Evolutionary conservation across 345 rosid species (phyloP).

Genomic region (Euphorbia pulcherrima): DNA sequence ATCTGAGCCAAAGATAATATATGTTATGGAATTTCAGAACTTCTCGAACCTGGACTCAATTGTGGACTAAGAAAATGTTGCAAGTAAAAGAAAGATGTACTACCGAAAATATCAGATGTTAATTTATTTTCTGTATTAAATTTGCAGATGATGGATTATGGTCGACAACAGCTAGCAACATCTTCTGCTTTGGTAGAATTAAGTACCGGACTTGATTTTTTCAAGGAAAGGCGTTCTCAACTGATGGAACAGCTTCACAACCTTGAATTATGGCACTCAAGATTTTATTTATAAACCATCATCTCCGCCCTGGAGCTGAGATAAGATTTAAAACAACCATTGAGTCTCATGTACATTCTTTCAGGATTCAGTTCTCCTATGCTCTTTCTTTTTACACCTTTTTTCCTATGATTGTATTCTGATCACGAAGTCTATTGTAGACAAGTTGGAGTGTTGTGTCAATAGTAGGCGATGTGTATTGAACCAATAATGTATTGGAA

Average conservation of each 20-base stretch:
- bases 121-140: too few relatives aligned
- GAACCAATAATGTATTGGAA: neutral
- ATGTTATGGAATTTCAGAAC: too few relatives aligned
- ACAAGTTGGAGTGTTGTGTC: constrained; percentile 15
- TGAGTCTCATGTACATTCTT: constrained; percentile 46
- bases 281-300: constrained; percentile 78
- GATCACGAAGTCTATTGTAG: constrained; percentile 18
- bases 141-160: constrained; percentile 64
- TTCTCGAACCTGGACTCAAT: neutral
- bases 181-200: constrained; percentile 89
- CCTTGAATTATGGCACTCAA: constrained; percentile 82
- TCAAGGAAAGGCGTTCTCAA: constrained; percentile 97
- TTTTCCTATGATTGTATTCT: constrained; percentile 27
- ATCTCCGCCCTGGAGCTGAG: constrained; percentile 92
- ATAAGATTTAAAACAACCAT: neutral
- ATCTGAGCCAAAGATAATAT: neutral
- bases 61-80: neutral
- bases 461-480: constrained; percentile 18
- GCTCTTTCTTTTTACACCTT: neutral
- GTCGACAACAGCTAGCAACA: constrained; percentile 73
- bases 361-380: constrained; percentile 8
- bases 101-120: neutral
- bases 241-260: constrained; percentile 96
- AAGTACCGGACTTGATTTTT: constrained; percentile 93
- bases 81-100: neutral